Base-by-base conservation (phyloP, 2,329 filamentous ascomycete species). In the Arthrobotrys musiformis region DNA sequence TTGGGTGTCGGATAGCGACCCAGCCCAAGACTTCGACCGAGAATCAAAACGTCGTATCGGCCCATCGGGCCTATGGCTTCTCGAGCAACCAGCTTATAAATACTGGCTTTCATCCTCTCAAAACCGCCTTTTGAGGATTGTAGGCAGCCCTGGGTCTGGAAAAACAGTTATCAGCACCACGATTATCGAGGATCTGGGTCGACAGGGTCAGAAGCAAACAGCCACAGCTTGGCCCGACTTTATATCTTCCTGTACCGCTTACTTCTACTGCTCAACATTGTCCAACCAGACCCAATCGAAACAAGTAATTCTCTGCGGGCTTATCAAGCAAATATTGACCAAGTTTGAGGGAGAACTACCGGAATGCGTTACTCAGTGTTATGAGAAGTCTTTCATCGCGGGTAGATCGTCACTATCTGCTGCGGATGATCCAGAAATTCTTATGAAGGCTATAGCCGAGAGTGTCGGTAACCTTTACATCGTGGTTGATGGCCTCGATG, bases 401-500 rank as follows among this genome's bases (percentile, higher is more conserved):
- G 60, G 60, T 13, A 44, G 69, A n/a, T 17, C 35, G 11, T 30
- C 60, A 0, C 42, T 73, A 5, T 33, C 60, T 2, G 17, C 44
- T 2, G 69, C 60, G 1, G 69, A 73, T 17, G 24, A 48, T 11
- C 67, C 69, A 33, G 60, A 66, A 37, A 15, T 13, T 2, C 60
- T 73, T 24, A 26, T 73, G 26, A 48, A 50, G 19, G 19, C 44
- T 17, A 46, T 73, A 46, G 35, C 50, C 11, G 17, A 37, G 26
- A 9, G 24, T 15, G 58, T 73, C 46, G 30, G 35, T 9, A 70
- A 28, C 19, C 54, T 77, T 30, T 72, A 70, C 9, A 26, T 77
- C 11, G 67, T 77, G 4, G 42, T 77, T 2, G 73, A 77, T n/a
- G 73, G 73, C 0, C 26, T 77, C 26, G 73, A 77, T 35, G 73